Evolutionary conservation across 2,329 filamentous ascomycete genomes (phyloP).

Genomic region (Graphilbum ipis-grandicollis): DNA sequence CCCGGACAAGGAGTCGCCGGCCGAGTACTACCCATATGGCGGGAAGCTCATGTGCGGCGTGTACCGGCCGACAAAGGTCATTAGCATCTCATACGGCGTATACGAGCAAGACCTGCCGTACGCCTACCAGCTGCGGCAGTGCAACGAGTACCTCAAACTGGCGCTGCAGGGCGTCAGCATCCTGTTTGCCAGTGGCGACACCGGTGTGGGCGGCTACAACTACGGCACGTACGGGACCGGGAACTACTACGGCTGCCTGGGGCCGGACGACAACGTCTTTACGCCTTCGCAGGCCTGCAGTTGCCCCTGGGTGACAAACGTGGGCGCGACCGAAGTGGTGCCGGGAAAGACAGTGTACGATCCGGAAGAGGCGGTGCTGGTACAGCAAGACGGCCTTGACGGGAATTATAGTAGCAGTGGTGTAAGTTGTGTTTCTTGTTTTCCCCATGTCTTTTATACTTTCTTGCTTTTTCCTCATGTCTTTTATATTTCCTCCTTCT

Average conservation of each 20-base stretch:
- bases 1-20: constrained; percentile 24
- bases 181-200: constrained; percentile 28
- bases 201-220: constrained; percentile 22
- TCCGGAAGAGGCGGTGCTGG: constrained; percentile 1
- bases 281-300: constrained; percentile 4
- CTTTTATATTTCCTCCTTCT: too few relatives aligned
- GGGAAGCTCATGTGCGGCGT: constrained; percentile 18
- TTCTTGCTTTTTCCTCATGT: not conserved
- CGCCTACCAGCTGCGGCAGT: constrained; percentile 32
- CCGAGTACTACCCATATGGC: constrained; percentile 19
- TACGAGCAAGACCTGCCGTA: constrained; percentile 32
- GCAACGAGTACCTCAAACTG: constrained; percentile 32
- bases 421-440: not conserved
- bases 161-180: constrained; percentile 28
- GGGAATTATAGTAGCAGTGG: constrained; percentile 1
- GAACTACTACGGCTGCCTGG: constrained; percentile 6
- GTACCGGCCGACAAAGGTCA: constrained; percentile 32
- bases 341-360: constrained; percentile 17
- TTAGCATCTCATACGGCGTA: constrained; percentile 36
- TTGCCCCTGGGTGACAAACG: constrained; percentile 30
- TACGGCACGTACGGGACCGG: constrained; percentile 23
- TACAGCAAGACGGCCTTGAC: not conserved
- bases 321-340: constrained; percentile 29
- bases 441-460: too few relatives aligned
- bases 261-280: constrained; percentile 8